A percentile compares a stretch with the other conserved stretches of the same genome.
These are phyloP conservation scores for Calycina herbarum DNA, from an alignment of 2,329 filamentous ascomycete species.

Conservation along the genomic window DNA sequence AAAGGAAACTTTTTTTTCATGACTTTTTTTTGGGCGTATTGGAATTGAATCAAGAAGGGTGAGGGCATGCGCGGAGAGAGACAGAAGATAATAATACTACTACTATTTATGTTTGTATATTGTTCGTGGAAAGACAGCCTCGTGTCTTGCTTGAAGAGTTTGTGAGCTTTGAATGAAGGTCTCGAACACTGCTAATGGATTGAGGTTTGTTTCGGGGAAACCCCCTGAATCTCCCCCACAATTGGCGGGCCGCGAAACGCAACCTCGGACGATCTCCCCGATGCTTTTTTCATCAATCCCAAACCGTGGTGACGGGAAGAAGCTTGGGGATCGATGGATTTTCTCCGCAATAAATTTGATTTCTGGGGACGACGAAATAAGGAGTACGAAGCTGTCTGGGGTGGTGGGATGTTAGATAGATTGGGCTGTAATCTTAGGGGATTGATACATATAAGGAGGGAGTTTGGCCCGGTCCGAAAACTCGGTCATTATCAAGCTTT, in stretches of 20 bases:
- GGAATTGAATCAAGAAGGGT: background rate
- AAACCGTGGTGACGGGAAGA: background rate
- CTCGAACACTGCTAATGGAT: background rate
- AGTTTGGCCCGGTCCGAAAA: no score
- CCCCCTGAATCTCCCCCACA: no score
- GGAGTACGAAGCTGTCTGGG: no score
- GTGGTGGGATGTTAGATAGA: background rate
- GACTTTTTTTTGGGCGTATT: constrained; percentile 1
- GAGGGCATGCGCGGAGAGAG: background rate
- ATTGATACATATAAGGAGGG: no score
- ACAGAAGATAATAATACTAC: constrained; percentile 7
- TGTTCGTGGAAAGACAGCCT: no score
- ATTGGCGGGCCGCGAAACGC: no score
- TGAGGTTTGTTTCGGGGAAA: background rate
- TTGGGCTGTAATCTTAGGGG: background rate
- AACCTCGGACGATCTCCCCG: no score
- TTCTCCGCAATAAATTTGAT: background rate
- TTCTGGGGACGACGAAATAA: no score
- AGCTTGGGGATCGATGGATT: background rate
- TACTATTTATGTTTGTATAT: background rate
- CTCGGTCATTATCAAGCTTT: no score
- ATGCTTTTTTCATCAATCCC: background rate
- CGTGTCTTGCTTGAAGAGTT: no score
- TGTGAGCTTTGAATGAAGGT: background rate
- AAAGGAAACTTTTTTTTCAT: background rate